phyloP scores from a whole-genome alignment of 306 rosid species.

The Inga leiocalycina region DNA sequence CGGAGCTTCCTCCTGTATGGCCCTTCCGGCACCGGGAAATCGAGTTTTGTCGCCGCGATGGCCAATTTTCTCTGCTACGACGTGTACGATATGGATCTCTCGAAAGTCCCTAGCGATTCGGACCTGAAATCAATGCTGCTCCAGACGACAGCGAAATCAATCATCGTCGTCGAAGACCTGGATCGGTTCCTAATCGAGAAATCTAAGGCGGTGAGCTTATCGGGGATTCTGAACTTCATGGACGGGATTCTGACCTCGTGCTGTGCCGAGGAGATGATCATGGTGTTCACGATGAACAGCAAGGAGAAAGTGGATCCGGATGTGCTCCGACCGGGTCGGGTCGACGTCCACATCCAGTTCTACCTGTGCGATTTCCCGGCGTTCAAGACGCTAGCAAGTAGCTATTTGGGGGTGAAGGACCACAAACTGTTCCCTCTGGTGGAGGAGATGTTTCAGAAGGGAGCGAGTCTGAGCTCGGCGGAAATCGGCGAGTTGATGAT shows the following conservation, averaged over 20 bases:
- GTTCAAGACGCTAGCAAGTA: conserved; percentile 58
- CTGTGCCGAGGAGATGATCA: conserved; percentile 66
- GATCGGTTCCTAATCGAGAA: conserved; percentile 65
- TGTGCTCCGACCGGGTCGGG: conserved; percentile 77
- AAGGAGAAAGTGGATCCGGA: conserved; percentile 66
- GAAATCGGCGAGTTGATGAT: conserved; percentile 87
- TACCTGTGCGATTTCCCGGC: conserved; percentile 64
- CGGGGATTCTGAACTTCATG: conserved; percentile 76
- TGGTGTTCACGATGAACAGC: conserved; percentile 79
- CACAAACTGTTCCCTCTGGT: conserved; percentile 85
- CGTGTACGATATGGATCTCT: conserved; percentile 70
- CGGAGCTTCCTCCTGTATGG: conserved; percentile 85
- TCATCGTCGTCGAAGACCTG: conserved; percentile 70
- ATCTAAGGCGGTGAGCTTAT: conserved; percentile 47
- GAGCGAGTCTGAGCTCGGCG: conserved; percentile 78
- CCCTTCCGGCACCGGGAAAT: conserved; percentile 88
- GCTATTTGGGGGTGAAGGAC: conserved; percentile 65
- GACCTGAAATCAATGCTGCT: conserved; percentile 61
- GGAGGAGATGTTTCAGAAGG: conserved; percentile 66
- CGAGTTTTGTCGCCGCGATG: conserved; percentile 92
- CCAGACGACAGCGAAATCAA: conserved; percentile 65
- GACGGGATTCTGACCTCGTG: conserved; percentile 73
- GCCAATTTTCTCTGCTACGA: conserved; percentile 78
- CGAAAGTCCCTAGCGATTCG: conserved; percentile 49
- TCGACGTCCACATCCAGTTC: conserved; percentile 76